These are phyloP conservation scores for Eustoma russellianum DNA, from an alignment of 257 asterid species.

Conservation along the genomic window DNA sequence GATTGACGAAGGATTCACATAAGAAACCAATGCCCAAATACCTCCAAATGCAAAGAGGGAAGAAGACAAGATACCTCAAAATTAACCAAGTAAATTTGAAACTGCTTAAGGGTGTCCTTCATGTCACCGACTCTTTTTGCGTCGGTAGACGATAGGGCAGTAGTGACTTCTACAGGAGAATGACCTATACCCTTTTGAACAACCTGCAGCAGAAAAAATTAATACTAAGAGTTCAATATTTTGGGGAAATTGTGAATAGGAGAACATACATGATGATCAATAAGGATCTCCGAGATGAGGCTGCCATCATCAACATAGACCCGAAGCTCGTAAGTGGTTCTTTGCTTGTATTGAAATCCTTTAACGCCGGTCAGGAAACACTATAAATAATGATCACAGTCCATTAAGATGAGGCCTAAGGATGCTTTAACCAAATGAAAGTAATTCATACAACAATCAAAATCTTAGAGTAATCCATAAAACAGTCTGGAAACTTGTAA, in stretches of 20 bases:
- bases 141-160: slow-evolving; percentile 50
- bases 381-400: slow-evolving; percentile 29
- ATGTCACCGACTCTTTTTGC: slow-evolving; percentile 26
- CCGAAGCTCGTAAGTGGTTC: slow-evolving; percentile 59
- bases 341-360: slow-evolving; percentile 53
- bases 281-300: slow-evolving; percentile 72
- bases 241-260: slow-evolving; percentile 3
- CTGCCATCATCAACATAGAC: slow-evolving; percentile 90
- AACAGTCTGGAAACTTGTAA: too few species aligned
- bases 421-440: too few species aligned
- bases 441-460: too few species aligned
- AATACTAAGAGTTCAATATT: neutral
- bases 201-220: slow-evolving; percentile 36
- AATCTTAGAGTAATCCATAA: too few species aligned
- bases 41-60: too few species aligned
- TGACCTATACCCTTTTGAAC: slow-evolving; percentile 50
- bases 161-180: slow-evolving; percentile 67
- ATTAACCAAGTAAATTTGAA: slow-evolving; percentile 53
- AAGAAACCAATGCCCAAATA: too few species aligned
- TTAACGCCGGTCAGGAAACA: slow-evolving; percentile 75
- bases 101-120: slow-evolving; percentile 48
- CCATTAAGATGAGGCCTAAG: too few species aligned
- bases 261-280: slow-evolving; percentile 60
- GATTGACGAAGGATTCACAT: too few species aligned
- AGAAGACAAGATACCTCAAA: slow-evolving; percentile 55